Conservation (phyloP, 176 grass and related monocot species). For the Bothriochloa decipiens region DNA sequence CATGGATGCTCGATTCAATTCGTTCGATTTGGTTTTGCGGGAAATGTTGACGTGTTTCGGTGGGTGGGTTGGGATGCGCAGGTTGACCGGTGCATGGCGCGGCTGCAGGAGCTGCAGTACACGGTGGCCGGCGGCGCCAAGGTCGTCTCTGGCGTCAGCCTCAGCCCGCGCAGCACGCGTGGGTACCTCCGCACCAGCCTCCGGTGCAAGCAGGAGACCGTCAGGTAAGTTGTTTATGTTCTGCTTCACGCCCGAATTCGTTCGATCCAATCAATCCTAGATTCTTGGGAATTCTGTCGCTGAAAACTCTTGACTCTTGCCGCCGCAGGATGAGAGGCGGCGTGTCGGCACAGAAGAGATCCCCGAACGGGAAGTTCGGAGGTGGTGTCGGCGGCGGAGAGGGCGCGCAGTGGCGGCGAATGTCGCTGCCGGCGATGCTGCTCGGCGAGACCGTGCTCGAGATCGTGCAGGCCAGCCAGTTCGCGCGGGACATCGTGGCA, state of each 20-base stretch:
- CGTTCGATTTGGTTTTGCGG: background rate
- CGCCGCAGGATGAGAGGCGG: constrained; percentile 60
- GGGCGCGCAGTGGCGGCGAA: background rate
- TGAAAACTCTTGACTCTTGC: background rate
- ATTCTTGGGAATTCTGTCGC: background rate
- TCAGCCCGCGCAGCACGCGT: constrained; percentile 94
- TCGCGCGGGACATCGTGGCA: background rate
- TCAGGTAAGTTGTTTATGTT: constrained; percentile 49
- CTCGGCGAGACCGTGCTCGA: background rate
- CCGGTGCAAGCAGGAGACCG: constrained; percentile 88
- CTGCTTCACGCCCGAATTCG: background rate
- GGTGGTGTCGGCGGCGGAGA: background rate
- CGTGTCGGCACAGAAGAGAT: constrained; percentile 54
- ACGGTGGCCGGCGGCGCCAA: constrained; percentile 83
- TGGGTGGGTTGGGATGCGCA: background rate
- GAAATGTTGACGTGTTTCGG: background rate
- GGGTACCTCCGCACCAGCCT: constrained; percentile 89
- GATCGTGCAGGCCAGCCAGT: constrained; percentile 5
- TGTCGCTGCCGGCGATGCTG: background rate
- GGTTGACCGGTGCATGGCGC: constrained; percentile 39
- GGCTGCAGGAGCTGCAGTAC: constrained; percentile 95
- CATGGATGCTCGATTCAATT: background rate
- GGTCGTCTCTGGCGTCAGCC: constrained; percentile 78
- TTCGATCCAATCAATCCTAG: background rate
- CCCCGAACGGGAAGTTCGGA: constrained; percentile 36